Conservation (phyloP, 1,139 yeast genomes). For the Saccharomycopsis hybrid region DNA sequence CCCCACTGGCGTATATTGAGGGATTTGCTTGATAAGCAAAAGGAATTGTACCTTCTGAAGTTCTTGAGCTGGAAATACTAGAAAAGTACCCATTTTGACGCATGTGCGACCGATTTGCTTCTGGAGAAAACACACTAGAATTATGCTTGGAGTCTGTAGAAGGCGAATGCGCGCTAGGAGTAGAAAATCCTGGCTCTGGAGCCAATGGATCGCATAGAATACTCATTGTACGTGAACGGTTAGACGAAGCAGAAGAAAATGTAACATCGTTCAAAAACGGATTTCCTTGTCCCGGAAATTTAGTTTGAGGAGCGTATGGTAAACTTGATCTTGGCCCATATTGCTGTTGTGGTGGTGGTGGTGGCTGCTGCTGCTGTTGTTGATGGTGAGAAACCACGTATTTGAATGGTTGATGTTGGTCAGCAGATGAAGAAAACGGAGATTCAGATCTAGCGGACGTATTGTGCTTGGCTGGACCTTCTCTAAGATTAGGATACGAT, state of each 20-base stretch:
- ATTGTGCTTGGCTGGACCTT: slow-evolving; percentile 12
- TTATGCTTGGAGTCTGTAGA: slow-evolving; percentile 2
- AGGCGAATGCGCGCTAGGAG: slow-evolving; percentile 1
- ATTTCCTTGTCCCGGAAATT: slow-evolving; percentile 8
- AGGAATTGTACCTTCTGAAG: slow-evolving; percentile 18
- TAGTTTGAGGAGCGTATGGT: background rate
- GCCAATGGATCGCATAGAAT: slow-evolving; percentile 20
- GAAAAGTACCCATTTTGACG: slow-evolving; percentile 12
- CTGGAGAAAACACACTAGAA: slow-evolving; percentile 4
- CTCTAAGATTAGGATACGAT: background rate
- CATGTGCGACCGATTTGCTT: background rate
- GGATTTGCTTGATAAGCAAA: slow-evolving; percentile 6
- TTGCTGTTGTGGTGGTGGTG: background rate
- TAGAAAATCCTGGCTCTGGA: slow-evolving; percentile 14
- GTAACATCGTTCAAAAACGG: slow-evolving; percentile 12
- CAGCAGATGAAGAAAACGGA: slow-evolving; percentile 1
- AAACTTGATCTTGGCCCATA: slow-evolving; percentile 1
- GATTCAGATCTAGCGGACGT: slow-evolving; percentile 9
- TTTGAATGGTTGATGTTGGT: slow-evolving; percentile 1
- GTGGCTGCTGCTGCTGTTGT: background rate
- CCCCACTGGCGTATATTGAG: slow-evolving; percentile 3
- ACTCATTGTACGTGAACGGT: slow-evolving; percentile 16
- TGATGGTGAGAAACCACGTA: slow-evolving; percentile 2
- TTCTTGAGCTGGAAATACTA: slow-evolving; percentile 19
- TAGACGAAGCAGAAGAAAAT: slow-evolving; percentile 1